Evolutionary conservation across 305 asterid genomes (phyloP).

Genomic region (Solanum hybrid): DNA sequence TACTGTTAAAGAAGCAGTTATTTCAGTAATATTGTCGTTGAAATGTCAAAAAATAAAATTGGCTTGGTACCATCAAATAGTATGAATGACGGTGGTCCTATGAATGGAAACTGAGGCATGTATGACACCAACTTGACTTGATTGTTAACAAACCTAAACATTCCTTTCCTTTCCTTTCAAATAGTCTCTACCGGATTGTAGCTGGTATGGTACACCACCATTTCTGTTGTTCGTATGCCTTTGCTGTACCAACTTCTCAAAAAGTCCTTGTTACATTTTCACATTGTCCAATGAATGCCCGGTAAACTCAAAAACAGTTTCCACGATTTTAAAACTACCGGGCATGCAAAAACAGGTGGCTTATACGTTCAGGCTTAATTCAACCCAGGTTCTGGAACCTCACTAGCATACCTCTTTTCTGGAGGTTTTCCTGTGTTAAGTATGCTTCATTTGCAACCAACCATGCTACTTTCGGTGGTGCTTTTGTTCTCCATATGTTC

Average conservation of each 20-base stretch:
- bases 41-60: not conserved
- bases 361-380: not conserved
- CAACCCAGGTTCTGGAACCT: not conserved
- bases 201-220: not conserved
- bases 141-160: not conserved
- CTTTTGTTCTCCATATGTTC: not conserved
- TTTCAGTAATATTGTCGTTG: not conserved
- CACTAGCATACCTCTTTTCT: not conserved
- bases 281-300: not conserved
- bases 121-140: not conserved
- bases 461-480: not conserved
- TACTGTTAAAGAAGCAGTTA: not conserved
- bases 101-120: not conserved
- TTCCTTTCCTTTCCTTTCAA: not conserved
- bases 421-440: not conserved
- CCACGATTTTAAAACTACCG: not conserved
- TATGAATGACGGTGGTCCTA: not conserved
- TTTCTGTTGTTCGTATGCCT: not conserved
- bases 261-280: not conserved
- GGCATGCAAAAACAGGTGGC: not conserved
- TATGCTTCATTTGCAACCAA: not conserved
- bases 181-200: not conserved
- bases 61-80: not conserved
- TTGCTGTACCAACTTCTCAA: not conserved
- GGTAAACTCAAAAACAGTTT: not conserved